Conservation (phyloP, 1,284 basidiomycete genomes). For the Volvariella surrecta region DNA sequence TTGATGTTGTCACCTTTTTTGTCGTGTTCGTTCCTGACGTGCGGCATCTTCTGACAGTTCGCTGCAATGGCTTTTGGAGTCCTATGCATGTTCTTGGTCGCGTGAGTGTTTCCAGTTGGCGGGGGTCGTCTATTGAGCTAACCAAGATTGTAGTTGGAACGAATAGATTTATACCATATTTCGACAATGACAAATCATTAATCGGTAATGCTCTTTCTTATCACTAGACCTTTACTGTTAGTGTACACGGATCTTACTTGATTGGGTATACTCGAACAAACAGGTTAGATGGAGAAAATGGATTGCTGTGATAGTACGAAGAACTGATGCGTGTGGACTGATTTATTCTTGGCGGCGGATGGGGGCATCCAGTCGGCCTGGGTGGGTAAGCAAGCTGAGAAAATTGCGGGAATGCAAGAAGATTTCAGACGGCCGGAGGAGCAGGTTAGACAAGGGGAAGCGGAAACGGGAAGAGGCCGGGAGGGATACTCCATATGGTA, state of each 20-base stretch:
- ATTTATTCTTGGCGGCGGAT: too few species aligned
- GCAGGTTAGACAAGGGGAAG: neutral
- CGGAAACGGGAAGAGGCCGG: neutral
- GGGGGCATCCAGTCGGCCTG: neutral
- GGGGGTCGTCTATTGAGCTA: constrained; percentile 9
- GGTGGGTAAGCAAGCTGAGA: neutral
- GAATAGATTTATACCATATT: constrained; percentile 39
- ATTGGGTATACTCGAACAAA: too few species aligned
- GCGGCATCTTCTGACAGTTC: constrained; percentile 43
- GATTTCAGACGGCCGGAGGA: neutral
- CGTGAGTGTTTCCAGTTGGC: constrained; percentile 52
- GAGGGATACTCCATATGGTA: constrained; percentile 1
- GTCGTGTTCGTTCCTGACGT: constrained; percentile 10
- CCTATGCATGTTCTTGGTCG: constrained; percentile 80
- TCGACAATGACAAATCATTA: too few species aligned
- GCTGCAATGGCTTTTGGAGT: constrained; percentile 85
- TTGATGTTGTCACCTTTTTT: too few species aligned
- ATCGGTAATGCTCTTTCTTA: too few species aligned
- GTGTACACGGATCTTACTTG: too few species aligned
- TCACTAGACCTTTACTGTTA: too few species aligned
- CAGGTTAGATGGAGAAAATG: too few species aligned
- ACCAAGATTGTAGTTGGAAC: constrained; percentile 58
- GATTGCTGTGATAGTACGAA: too few species aligned
- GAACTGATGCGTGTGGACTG: too few species aligned
- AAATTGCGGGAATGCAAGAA: neutral